Percentiles rank a stretch among this genome's conserved stretches.
These are phyloP conservation scores for Linanthus parryae DNA, from an alignment of 148 eudicot species.

Conservation along the genomic window DNA sequence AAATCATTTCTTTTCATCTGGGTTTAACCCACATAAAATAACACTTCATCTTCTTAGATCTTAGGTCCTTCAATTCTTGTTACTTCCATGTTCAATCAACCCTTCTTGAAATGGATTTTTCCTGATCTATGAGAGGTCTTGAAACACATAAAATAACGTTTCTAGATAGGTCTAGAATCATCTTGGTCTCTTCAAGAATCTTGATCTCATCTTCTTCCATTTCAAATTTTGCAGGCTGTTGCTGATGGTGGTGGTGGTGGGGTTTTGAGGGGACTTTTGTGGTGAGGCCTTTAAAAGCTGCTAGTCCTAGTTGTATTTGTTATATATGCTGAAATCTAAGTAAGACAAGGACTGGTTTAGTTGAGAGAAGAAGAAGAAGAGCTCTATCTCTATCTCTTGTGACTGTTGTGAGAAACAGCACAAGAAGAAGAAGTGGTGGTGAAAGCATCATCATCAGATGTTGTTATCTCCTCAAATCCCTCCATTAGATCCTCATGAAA, in stretches of 20 bases:
- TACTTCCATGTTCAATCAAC: conserved; percentile 25
- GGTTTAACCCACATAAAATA: conserved; percentile 16
- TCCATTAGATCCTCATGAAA: conserved; percentile 40
- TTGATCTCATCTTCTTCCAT: conserved; percentile 4
- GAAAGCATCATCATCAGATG: conserved; percentile 59
- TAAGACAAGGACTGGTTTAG: conserved; percentile 18
- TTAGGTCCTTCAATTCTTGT: conserved; percentile 17
- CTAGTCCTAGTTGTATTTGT: background rate
- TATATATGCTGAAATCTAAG: conserved; percentile 44
- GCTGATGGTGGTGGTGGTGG: conserved; percentile 20
- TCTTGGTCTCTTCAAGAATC: conserved; percentile 1
- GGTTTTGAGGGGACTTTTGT: conserved; percentile 19
- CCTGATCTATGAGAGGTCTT: background rate
- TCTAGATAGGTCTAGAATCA: conserved; percentile 24
- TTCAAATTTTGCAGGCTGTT: conserved; percentile 16
- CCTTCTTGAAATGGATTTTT: conserved; percentile 8
- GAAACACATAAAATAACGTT: conserved; percentile 28
- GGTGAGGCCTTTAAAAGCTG: no score
- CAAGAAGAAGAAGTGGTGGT: conserved; percentile 40
- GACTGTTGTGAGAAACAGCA: conserved; percentile 39
- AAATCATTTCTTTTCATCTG: background rate
- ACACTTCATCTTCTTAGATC: conserved; percentile 17
- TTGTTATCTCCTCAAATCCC: conserved; percentile 56
- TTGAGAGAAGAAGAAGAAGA: conserved; percentile 25
- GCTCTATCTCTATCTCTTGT: conserved; percentile 37